Conservation (phyloP, 2,329 filamentous ascomycete genomes). For the Xylariaceae sp. region DNA sequence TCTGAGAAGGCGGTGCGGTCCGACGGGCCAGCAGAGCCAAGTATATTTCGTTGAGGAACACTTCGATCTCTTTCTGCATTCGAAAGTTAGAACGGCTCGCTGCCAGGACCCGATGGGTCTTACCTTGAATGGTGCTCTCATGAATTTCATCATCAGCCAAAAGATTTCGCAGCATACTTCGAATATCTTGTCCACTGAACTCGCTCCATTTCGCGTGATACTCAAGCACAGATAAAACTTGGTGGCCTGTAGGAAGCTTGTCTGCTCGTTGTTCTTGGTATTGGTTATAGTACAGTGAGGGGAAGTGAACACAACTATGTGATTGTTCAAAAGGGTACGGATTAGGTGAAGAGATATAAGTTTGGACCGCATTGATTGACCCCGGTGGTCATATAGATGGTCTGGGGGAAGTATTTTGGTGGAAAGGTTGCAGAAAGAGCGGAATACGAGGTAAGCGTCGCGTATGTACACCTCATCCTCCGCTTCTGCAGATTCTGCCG, state of each 20-base stretch:
- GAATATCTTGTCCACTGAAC: constrained; percentile 86
- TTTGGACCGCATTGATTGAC: constrained; percentile 96
- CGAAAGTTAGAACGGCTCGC: constrained; percentile 26
- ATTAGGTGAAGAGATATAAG: constrained; percentile 92
- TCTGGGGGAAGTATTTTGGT: constrained; percentile 88
- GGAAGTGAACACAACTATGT: constrained; percentile 85
- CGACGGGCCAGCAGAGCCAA: constrained; percentile 84
- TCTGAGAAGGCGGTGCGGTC: constrained; percentile 83
- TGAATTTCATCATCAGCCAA: constrained; percentile 92
- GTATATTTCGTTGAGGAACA: constrained; percentile 97
- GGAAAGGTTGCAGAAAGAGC: constrained; percentile 95
- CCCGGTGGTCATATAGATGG: constrained; percentile 86
- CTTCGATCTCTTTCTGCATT: constrained; percentile 84
- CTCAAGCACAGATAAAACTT: constrained; percentile 97
- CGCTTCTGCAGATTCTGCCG: constrained; percentile 56
- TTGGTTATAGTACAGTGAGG: constrained; percentile 89
- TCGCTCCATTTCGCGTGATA: constrained; percentile 90
- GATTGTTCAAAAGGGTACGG: constrained; percentile 91
- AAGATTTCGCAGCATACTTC: constrained; percentile 97
- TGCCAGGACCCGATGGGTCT: constrained; percentile 19
- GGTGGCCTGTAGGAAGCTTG: constrained; percentile 87
- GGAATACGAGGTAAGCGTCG: constrained; percentile 94
- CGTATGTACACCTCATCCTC: constrained; percentile 97
- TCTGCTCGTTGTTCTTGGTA: constrained; percentile 82
- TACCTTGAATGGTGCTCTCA: constrained; percentile 91